Evolutionary conservation across 1,139 yeast species (phyloP), one percentile per base, ranked within the genome.

Genomic region (Pichia sp.): DNA sequence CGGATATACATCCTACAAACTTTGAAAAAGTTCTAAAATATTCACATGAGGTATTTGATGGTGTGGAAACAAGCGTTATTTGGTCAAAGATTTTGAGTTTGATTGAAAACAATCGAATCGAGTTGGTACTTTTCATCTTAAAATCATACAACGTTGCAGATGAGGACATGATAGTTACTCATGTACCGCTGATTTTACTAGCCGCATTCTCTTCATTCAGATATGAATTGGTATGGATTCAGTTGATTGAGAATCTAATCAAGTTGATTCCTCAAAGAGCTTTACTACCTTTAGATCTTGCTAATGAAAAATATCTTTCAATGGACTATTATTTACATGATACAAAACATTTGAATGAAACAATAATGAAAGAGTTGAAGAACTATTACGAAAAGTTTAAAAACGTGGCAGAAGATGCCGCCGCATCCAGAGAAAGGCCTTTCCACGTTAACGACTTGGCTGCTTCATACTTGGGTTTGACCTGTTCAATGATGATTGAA

Each of bases 131-230:
- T 8, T 90, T 85, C 66, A 76, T 89, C 24, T 61, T 91, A 31
- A 74, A 75, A 24, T 78, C 79, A 47, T 92, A 89, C 69, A 82
- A 88, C 61, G 82, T 91, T 17, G 81, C 78, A 50, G 98, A 92
- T 61, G 97, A 90, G 61, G 97, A 90, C 60, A 88, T 89, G 86
- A 71, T 84, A n/a, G 74, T 81, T 0, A 75, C 78, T 16, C 97
- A 92, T 66, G 73, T 87, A 4, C 97, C 97, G 0, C 71, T 89
- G 53, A 78, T 87, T 1, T 68, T 90, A 1, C 61, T 89, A 20
- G 73, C 80, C 1, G 60, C 80, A 4, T 60, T 82, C 31, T 43
- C 60, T 2, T 60, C 72, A 27, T 68, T 68, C 48, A 56, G 61
- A 52, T 31, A 30, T 41, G 49, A 51, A 20, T 46, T 54, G 9